Base-by-base conservation (phyloP, 139 green algal species). In the Tetraselmis chui region DNA sequence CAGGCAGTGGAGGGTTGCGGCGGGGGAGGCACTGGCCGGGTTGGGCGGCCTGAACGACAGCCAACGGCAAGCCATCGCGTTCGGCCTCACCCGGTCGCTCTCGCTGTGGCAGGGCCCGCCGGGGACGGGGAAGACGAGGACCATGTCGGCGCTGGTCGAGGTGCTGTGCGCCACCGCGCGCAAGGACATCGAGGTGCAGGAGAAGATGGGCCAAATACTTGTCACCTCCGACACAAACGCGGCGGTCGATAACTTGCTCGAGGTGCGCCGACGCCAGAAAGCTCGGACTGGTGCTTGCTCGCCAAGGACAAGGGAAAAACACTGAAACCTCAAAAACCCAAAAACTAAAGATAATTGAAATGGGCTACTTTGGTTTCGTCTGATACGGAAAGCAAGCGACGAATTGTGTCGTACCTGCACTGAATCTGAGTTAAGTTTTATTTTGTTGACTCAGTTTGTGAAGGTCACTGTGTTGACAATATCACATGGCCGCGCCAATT, bases 241-340 rank as follows among this genome's bases (percentile, higher is more conserved):
- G 0, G 95, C 95, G 1, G 92, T 93, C 0, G 95, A 98, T 86
- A 98, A 98, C 89, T 74, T 98, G 32, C 84, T 98, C 29, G 90
- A 96, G 79, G 45, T 67, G 45, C 11, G 45, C n/a, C n/a, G n/a
- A n/a, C n/a, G n/a, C n/a, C n/a, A n/a, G n/a, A n/a, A n/a, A n/a
- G n/a, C n/a, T n/a, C n/a, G n/a, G n/a, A n/a, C n/a, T n/a, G n/a
- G n/a, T n/a, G n/a, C n/a, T n/a, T n/a, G n/a, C n/a, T n/a, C n/a
- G n/a, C n/a, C n/a, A n/a, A n/a, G n/a, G n/a, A n/a, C n/a, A n/a
- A n/a, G n/a, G n/a, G n/a, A n/a, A n/a, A n/a, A n/a, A n/a, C n/a
- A n/a, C n/a, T n/a, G n/a, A n/a, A n/a, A n/a, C n/a, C n/a, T n/a
- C n/a, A n/a, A n/a, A n/a, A n/a, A n/a, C n/a, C n/a, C n/a, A n/a